These are phyloP conservation scores for Strobilomyces dryophilus DNA, from an alignment of 768 basidiomycete species.

Conservation along the genomic window DNA sequence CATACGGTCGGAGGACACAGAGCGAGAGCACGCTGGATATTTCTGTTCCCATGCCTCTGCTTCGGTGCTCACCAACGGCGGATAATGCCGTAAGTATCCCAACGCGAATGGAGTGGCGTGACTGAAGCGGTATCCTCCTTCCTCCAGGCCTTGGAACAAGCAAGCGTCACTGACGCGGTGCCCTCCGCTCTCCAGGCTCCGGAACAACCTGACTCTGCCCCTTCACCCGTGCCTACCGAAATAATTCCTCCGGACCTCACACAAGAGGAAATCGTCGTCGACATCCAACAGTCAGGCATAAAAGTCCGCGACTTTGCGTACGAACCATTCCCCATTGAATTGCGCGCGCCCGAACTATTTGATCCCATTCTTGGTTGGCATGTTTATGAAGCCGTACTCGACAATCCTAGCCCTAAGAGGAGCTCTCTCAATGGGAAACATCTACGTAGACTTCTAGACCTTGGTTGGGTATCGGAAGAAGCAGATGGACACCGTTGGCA, in stretches of 20 bases:
- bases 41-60: conserved; percentile 11
- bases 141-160: conserved; percentile 9
- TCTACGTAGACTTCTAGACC: conserved; percentile 27
- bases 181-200: conserved; percentile 2
- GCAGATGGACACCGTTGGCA: conserved; percentile 24
- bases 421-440: conserved; percentile 19
- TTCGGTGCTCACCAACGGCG: conserved; percentile 5
- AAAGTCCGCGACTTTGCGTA: conserved; percentile 32
- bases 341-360: conserved; percentile 25
- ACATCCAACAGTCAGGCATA: conserved; percentile 27
- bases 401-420: conserved; percentile 16
- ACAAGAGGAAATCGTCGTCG: conserved; percentile 31
- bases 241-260: conserved; percentile 32
- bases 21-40: conserved; percentile 18
- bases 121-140: conserved; percentile 3
- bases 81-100: conserved; percentile 26
- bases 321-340: conserved; percentile 17
- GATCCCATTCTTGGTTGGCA: conserved; percentile 31
- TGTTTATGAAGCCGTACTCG: conserved; percentile 26
- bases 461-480: conserved; percentile 26
- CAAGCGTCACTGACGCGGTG: background rate
- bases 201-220: conserved; percentile 17
- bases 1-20: conserved; percentile 22
- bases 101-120: background rate
- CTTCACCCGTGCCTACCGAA: conserved; percentile 32